Evolutionary conservation across 495 filamentous ascomycete genomes (phyloP), one percentile per base, ranked within the genome.

Genomic region (Talaromyces wortmannii): DNA sequence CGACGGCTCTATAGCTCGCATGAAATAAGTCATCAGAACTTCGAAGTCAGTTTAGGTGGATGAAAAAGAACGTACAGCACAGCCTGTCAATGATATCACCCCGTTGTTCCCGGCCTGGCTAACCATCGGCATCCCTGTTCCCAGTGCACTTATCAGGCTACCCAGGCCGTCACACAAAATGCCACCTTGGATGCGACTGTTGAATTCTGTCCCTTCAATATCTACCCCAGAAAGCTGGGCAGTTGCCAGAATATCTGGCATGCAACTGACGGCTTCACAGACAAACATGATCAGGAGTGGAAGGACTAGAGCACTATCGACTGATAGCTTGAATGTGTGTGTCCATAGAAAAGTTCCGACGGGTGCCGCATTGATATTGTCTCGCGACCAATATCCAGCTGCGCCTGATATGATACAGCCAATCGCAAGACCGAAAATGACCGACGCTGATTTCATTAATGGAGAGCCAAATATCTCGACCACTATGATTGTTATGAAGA

Each of bases 261-360:
- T 86, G 60, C 92, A 85, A 63, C 88, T 92, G 13, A 95, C 86
- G 12, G 90, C 88, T 48, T 78, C 76, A 33, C 76, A 78, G 18
- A 77, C 64, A 42, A 77, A 79, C 63, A 77, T 70, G 17, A 77
- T 78, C 45, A 95, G 59, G 30, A 91, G 61, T 1, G 90, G 90
- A 3, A 92, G 68, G 3, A 91, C 86, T 13, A 94, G 74, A 7
- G 90, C 88, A 0, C 81, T 85, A 61, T 95, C 92, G 29, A 92
- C 75, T n/a, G 73, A 77, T 2, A 95, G 75, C 55, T 80, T 80
- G 74, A 92, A 95, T 0, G 87, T 92, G 46, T 90, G 77, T 13
- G 90, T 85, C 90, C 89, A 95, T 69, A 95, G 82, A 69, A 95
- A 94, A n/a, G 83, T 87, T 0, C 68, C 88, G 1, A 80, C 85